These are phyloP conservation scores for Talinum fruticosum DNA, from an alignment of 148 eudicot species.

Conservation along the genomic window DNA sequence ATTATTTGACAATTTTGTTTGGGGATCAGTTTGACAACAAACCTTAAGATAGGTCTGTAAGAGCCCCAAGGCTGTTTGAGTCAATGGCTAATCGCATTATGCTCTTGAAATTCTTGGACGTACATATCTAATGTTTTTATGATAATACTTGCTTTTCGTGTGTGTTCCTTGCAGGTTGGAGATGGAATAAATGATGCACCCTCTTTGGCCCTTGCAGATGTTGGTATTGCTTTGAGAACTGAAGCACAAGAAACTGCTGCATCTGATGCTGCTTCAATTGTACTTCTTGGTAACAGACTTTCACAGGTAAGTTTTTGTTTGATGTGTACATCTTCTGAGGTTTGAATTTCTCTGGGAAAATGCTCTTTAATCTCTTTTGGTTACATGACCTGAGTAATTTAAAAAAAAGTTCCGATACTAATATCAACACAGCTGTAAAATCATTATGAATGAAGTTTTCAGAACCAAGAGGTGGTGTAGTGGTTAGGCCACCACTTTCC, in stretches of 20 bases:
- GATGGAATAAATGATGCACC: slow-evolving; percentile 99
- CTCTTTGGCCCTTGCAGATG: slow-evolving; percentile 93
- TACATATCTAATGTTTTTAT: not conserved
- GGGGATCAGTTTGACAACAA: not conserved
- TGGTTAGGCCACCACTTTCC: not conserved
- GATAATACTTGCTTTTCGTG: not conserved
- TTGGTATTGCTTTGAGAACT: slow-evolving; percentile 86
- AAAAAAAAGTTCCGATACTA: not conserved
- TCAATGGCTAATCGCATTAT: not conserved
- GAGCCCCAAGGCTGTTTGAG: slow-evolving; percentile 3
- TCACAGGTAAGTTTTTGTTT: slow-evolving; percentile 55
- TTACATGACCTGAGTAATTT: not conserved
- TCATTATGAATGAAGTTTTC: not conserved
- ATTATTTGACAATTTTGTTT: not conserved
- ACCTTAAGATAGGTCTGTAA: not conserved
- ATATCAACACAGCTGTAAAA: not conserved
- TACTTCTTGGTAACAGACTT: slow-evolving; percentile 86
- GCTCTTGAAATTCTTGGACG: not conserved
- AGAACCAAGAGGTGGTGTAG: not conserved
- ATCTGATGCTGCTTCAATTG: slow-evolving; percentile 90
- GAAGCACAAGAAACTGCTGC: slow-evolving; percentile 93
- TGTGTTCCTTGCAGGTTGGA: slow-evolving; percentile 60
- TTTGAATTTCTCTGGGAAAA: not conserved
- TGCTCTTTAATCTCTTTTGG: no score
- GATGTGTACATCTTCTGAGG: not conserved